Evolutionary conservation across 139 green algal genomes (phyloP).

Genomic region (Haematococcus lacustris): DNA sequence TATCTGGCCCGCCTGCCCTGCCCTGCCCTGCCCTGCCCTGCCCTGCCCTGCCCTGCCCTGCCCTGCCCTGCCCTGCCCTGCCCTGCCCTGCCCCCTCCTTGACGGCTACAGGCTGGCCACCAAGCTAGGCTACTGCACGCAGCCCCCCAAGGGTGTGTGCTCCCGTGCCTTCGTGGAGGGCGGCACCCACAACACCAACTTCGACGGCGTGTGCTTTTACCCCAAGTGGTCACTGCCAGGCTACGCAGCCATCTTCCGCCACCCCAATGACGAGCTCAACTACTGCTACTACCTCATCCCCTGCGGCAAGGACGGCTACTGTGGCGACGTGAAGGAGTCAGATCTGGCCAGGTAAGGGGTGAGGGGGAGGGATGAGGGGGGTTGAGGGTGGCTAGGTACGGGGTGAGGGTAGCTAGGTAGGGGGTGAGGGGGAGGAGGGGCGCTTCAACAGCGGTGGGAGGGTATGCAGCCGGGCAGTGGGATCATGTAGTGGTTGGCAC

Average conservation of each 20-base stretch:
- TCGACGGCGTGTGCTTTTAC: slow-evolving; percentile 78
- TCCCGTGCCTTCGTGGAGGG: slow-evolving; percentile 77
- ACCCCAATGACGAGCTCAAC: slow-evolving; percentile 88
- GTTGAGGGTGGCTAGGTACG: too few relatives aligned
- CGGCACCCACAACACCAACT: slow-evolving; percentile 85
- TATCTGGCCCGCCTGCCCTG: too few relatives aligned
- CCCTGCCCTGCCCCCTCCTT: too few relatives aligned
- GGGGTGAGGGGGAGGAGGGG: too few relatives aligned
- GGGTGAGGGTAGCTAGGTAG: too few relatives aligned
- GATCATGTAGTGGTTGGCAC: too few relatives aligned
- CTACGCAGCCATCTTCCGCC: slow-evolving; percentile 39
- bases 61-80: too few relatives aligned
- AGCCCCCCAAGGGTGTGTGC: slow-evolving; percentile 70
- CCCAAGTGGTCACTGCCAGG: slow-evolving; percentile 72
- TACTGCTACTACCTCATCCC: slow-evolving; percentile 95
- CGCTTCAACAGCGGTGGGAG: too few relatives aligned
- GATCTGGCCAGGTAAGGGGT: slow-evolving; percentile 24
- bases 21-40: too few relatives aligned
- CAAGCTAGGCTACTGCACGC: slow-evolving; percentile 84
- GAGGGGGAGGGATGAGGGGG: background rate
- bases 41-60: too few relatives aligned
- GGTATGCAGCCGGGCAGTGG: too few relatives aligned
- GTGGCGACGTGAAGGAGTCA: slow-evolving; percentile 67
- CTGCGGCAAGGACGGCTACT: slow-evolving; percentile 57
- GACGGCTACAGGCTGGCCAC: slow-evolving; percentile 70